Evolutionary conservation across 306 rosid species (phyloP), one percentile per base, ranked within the genome.

Genomic region (Vicia villosa): DNA sequence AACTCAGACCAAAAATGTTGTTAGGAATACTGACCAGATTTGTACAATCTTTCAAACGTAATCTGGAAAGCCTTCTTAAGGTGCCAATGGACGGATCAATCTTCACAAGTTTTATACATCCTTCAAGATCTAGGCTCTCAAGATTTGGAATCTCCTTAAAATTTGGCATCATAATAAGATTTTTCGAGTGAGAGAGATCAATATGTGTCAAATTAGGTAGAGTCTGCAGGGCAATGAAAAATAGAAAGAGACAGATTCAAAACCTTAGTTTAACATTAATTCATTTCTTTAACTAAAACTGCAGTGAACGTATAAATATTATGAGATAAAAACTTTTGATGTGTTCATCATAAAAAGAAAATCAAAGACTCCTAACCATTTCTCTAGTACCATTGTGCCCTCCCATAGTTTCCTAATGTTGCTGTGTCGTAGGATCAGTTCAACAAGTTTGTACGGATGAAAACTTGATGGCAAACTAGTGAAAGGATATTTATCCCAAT

Each of bases 301-400:
- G 32, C 32, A 28, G 1, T 28, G 32, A 28, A 28, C 4, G 5
- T 3, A 22, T 22, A 22, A 28, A 28, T 4, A 28, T 28, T 3
- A 4, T 28, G 32, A 28, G 32, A 28, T 28, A 4, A 86, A 73
- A 40, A 86, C 87, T 74, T 84, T n/a, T n/a, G n/a, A n/a, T n/a
- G n/a, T 20, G 1, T 41, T 26, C 0, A 43, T 45, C 5, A 1
- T 3, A 54, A 16, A 2, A 16, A 2, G 9, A 7, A 2, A 26
- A 26, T 22, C 13, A 64, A 4, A 3, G 60, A 20, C 1, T 12
- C 21, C 28, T 5, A 3, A 13, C 47, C 3, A 13, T n/a, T 34
- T 6, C 21, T 50, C 0, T 10, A 41, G 10, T 58, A 75, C 74
- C 74, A 66, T 66, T n/a, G 11, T 10, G 16, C 59, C 79, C 51